phyloP scores from a whole-genome alignment of 2,329 filamentous ascomycete species.

The Metarhizium humberi region DNA sequence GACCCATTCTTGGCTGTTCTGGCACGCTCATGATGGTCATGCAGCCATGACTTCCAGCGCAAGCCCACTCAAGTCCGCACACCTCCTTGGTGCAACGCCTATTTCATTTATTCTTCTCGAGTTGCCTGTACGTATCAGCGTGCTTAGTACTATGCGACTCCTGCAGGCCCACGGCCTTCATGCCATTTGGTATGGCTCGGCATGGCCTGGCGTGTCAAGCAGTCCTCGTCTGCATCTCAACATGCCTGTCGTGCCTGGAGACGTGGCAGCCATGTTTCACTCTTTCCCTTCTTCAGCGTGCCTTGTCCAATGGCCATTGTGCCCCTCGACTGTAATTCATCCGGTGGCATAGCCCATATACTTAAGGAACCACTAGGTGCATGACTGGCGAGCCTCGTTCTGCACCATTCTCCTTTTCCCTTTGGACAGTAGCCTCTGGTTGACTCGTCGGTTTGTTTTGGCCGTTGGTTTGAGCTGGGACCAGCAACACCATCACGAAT shows the following conservation, averaged over 20 bases:
- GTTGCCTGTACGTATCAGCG: neutral
- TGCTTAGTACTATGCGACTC: neutral
- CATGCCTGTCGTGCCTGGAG: neutral
- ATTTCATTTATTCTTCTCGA: neutral
- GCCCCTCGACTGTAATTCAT: neutral
- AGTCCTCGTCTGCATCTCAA: neutral
- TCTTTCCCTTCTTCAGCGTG: neutral
- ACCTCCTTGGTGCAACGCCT: neutral
- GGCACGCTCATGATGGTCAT: neutral
- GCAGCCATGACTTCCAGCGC: neutral
- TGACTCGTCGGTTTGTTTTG: neutral
- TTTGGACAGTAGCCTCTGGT: neutral
- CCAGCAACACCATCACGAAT: neutral
- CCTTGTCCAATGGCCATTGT: neutral
- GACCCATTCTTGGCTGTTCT: neutral
- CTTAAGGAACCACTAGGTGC: neutral
- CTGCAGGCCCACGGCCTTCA: neutral
- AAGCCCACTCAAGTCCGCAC: too few species aligned
- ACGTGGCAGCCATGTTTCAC: constrained; percentile 3
- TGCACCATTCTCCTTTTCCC: neutral
- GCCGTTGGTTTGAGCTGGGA: neutral
- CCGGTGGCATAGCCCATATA: neutral
- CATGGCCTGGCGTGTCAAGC: neutral
- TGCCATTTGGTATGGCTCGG: neutral
- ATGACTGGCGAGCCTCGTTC: neutral